Base-by-base conservation (phyloP, 2,329 filamentous ascomycete species). In the Botrytis squamosa region DNA sequence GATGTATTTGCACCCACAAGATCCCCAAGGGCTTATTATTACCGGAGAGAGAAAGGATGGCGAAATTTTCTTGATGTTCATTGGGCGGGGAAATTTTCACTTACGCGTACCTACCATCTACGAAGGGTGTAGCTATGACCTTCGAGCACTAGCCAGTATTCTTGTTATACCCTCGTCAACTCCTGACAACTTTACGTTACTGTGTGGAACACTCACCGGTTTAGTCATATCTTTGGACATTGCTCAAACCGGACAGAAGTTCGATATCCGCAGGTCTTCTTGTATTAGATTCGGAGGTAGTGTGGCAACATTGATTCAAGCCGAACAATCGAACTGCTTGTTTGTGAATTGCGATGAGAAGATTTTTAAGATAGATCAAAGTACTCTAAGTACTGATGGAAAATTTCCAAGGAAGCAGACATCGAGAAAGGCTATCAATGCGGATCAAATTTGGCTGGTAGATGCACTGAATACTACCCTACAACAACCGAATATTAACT, bases 321-420 rank as follows among this genome's bases (percentile, higher is more conserved):
- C 49, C 22, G 59, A 60, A 20, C 74, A 71, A n/a, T 65, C 70
- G 20, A 73, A 77, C 36, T 80, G 82, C 4, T 82, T 84, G 3
- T 83, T 89, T 18, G 82, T 84, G 18, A 86, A 83, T 57, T 89
- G 86, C 74, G 87, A 88, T 55, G 84, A 84, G 20, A 83, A 79
- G 18, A 80, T 89, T 3, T 81, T 76, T 59, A 71, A 67, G 22
- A 60, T 82, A 8, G 72, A 38, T n/a, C 70, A 74, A 2, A 74
- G 73, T n/a, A 46, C n/a, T 68, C 18, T 38, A 52, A 64, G 36
- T n/a, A n/a, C 20, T 16, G 2, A 42, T 10, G 49, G n/a, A 42
- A 68, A 16, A 25, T 33, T 18, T 1, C 5, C 12, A 18, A 25
- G 3, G 14, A 20, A 25, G 29, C 33, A 14, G 59, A 18, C 40